A percentile compares a stretch with the other conserved stretches of the same genome.
phyloP scores from a whole-genome alignment of 169 alveolate species.

The Eimeria tenella region DNA sequence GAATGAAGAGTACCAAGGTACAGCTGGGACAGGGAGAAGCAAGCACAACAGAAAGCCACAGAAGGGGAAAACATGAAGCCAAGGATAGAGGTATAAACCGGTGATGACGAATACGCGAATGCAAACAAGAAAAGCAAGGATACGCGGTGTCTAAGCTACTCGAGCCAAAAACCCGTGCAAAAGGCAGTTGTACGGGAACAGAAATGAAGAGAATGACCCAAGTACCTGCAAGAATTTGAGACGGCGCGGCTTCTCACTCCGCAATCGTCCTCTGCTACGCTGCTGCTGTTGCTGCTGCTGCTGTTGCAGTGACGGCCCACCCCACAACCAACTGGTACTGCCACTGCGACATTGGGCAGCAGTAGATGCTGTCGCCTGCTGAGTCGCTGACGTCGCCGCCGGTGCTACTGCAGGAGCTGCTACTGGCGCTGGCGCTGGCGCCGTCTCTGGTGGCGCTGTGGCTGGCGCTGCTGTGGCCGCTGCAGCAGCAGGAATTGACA shows the following conservation, averaged over 20 bases:
- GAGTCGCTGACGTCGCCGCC: slow-evolving; percentile 36
- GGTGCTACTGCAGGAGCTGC: slow-evolving; percentile 15
- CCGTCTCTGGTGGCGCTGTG: slow-evolving; percentile 36
- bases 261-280: slow-evolving; percentile 71
- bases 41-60: background rate
- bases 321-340: slow-evolving; percentile 68
- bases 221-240: slow-evolving; percentile 59
- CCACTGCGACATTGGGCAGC: slow-evolving; percentile 32
- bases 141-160: no score
- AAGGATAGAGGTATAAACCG: background rate
- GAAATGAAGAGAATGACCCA: background rate
- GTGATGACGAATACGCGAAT: background rate
- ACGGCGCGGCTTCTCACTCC: slow-evolving; percentile 74
- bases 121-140: no score
- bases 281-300: slow-evolving; percentile 78
- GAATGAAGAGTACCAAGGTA: background rate
- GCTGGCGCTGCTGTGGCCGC: slow-evolving; percentile 30
- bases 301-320: slow-evolving; percentile 65
- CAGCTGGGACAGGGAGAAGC: background rate
- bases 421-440: slow-evolving; percentile 31
- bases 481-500: slow-evolving; percentile 44
- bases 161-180: no score
- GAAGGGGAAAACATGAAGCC: background rate
- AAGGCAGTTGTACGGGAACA: no score
- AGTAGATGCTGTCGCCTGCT: slow-evolving; percentile 26